phyloP scores from a whole-genome alignment of 257 asterid genomes.

The Penstemon eatonii region DNA sequence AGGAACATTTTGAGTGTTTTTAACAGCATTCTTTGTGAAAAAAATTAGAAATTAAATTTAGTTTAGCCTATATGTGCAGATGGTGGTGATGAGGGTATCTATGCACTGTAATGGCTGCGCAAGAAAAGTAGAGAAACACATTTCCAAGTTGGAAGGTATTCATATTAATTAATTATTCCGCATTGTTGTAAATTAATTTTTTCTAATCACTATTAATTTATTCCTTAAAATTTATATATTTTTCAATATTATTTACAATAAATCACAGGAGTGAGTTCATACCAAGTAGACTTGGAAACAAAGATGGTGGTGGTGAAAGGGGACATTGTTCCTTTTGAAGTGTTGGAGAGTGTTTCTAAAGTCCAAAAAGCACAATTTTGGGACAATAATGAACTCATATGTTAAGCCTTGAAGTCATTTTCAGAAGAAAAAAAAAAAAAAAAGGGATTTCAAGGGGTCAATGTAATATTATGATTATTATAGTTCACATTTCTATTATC shows the following conservation, averaged over 20 bases:
- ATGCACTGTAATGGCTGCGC: slow-evolving; percentile 87
- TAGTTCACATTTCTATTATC: not conserved
- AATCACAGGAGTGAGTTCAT: slow-evolving; percentile 68
- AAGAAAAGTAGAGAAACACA: slow-evolving; percentile 70
- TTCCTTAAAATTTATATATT: not conserved
- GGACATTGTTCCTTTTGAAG: slow-evolving; percentile 73
- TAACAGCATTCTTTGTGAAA: no score
- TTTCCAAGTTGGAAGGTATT: slow-evolving; percentile 58
- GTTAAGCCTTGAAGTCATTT: not conserved
- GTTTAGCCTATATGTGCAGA: slow-evolving; percentile 23
- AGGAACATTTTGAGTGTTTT: no score
- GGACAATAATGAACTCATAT: slow-evolving; percentile 11
- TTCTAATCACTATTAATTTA: not conserved
- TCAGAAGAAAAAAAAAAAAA: not conserved
- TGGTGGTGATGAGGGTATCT: slow-evolving; percentile 53
- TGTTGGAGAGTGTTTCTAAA: slow-evolving; percentile 84
- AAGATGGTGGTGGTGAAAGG: slow-evolving; percentile 85
- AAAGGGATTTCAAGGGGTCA: not conserved
- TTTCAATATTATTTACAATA: not conserved
- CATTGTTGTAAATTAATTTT: not conserved
- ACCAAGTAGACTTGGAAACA: slow-evolving; percentile 71
- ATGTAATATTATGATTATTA: not conserved
- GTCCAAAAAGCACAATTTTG: slow-evolving; percentile 70
- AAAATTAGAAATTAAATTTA: no score
- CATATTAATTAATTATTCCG: not conserved